Evolutionary conservation across 1,284 basidiomycete genomes (phyloP).

Genomic region (Trametes pubescens): DNA sequence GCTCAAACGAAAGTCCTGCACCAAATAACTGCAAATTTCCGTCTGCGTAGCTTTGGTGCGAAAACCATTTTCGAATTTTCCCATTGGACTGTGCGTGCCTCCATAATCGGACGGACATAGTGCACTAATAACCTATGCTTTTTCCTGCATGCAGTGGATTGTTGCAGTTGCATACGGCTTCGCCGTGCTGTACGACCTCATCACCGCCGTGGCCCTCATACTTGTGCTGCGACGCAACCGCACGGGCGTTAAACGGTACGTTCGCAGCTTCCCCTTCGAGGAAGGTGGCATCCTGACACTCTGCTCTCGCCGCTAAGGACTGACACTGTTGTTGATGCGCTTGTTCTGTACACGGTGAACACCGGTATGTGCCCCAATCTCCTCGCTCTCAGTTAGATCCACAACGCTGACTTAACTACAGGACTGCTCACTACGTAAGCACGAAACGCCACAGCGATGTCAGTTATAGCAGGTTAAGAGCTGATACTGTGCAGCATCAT

Average conservation of each 20-base stretch:
- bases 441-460: too few relatives aligned
- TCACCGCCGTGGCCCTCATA: slow-evolving; percentile 1
- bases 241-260: neutral
- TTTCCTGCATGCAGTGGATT: neutral
- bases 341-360: slow-evolving; percentile 8
- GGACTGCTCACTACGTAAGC: slow-evolving; percentile 11
- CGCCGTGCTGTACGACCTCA: slow-evolving; percentile 4
- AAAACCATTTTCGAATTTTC: neutral
- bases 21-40: neutral
- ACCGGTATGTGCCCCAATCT: neutral
- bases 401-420: neutral
- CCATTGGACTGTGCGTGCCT: neutral
- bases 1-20: neutral
- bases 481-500: neutral
- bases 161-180: slow-evolving; percentile 1
- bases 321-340: slow-evolving; percentile 2
- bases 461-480: too few relatives aligned
- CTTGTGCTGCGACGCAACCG: neutral
- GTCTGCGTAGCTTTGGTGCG: slow-evolving; percentile 1
- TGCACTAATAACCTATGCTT: neutral
- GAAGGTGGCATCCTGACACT: neutral
- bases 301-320: neutral
- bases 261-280: neutral
- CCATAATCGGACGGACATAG: neutral
- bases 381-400: neutral